A percentile compares a stretch with the other conserved stretches of the same genome.
Conservation (phyloP, 2,329 filamentous ascomycete species). For the Penicillium sp. region DNA sequence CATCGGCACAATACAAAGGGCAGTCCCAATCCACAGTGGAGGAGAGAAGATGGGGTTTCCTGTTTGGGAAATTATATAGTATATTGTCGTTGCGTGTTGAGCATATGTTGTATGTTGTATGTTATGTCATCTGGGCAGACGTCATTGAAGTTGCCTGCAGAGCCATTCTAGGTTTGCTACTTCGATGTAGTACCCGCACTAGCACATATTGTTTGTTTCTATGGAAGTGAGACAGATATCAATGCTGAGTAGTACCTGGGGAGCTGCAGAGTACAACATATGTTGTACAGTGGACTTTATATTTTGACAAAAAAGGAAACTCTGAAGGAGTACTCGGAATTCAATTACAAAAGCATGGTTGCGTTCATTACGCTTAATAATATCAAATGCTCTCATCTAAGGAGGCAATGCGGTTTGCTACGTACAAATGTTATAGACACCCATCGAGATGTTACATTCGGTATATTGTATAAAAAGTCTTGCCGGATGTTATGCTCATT, state of each 20-base stretch:
- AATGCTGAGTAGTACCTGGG: too few species aligned
- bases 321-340: too few species aligned
- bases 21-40: background rate
- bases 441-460: background rate
- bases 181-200: too few species aligned
- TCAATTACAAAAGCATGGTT: too few species aligned
- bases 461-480: background rate
- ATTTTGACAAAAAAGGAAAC: too few species aligned
- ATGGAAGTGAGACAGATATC: too few species aligned
- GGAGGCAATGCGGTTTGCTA: background rate
- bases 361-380: too few species aligned
- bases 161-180: background rate
- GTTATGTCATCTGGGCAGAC: background rate
- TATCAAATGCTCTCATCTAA: too few species aligned
- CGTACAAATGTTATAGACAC: background rate
- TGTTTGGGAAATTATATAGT: background rate
- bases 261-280: too few species aligned
- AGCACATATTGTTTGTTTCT: too few species aligned
- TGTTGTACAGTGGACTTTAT: too few species aligned
- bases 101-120: background rate
- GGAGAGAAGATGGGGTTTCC: background rate
- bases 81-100: background rate
- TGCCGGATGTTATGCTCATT: background rate
- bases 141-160: background rate
- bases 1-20: background rate